Evolutionary conservation across 2,329 filamentous ascomycete species (phyloP), one percentile per base, ranked within the genome.

Genomic region (Stylonectria norvegica): DNA sequence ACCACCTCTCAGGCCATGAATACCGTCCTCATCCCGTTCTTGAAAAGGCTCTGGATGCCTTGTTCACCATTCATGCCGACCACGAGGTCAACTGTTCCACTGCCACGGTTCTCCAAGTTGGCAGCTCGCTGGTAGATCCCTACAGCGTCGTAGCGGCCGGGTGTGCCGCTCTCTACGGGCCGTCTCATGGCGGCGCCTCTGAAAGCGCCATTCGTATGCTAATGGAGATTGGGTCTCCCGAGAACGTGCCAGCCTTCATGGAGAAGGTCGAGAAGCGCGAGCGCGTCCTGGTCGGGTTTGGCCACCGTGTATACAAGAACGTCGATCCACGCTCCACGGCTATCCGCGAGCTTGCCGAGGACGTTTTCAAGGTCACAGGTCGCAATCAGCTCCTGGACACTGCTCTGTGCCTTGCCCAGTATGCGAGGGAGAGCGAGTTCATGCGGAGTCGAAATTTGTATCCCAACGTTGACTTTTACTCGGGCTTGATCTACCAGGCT

Each of bases 41-140:
- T 6, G 71, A 71, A 34, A 69, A 67, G 47, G 68, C 68, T n/a
- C 60, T 79, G 12, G 72, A 78, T 38, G 66, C 68, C 5, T 65
- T 80, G 3, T 76, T 76, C 51, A 72, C 78, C 38, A 67, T 80
- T 17, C 74, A 78, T 47, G 71, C 74, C 2, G 77, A 81, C 49
- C 76, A 81, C 52, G 78, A 78, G 44, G 73, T 80, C 56, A 78
- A 78, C 48, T 71, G 74, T 52, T 75, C 73, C 2, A 78, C 75
- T 0, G 75, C 76, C 1, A 73, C 76, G 2, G 68, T 77, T 20
- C 60, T 80, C 12, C 73, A 79, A 41, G 74, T 78, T 15, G 75
- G 76, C 6, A 76, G 71, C 40, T 74, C 73, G 0, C 58, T 80
- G 9, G 71, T 78, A 0, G 78, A 80, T 50, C 75, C 76, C 0